A percentile compares a stretch with the other conserved stretches of the same genome.
phyloP scores from a whole-genome alignment of 1,284 basidiomycete species.

The Exsudoporus floridanus region DNA sequence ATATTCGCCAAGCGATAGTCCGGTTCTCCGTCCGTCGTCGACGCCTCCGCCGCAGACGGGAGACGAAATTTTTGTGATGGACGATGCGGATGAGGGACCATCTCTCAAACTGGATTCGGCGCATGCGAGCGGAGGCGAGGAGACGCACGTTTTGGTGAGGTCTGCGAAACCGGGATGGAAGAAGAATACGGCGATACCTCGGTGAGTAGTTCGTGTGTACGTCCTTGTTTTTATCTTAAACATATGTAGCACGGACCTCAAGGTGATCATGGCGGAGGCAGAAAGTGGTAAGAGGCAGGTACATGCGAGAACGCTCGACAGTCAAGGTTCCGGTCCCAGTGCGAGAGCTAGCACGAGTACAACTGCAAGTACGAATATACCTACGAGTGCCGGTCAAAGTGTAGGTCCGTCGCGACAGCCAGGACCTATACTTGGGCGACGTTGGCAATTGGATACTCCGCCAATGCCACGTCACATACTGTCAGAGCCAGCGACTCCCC shows the following conservation, averaged over 20 bases:
- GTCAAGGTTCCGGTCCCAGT: not conserved
- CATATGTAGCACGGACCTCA: conserved; percentile 69
- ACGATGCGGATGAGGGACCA: conserved; percentile 18
- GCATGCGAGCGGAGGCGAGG: conserved; percentile 1
- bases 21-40: conserved; percentile 16
- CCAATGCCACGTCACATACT: conserved; percentile 4
- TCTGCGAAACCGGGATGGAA: conserved; percentile 41
- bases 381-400: not conserved
- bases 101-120: not conserved
- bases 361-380: not conserved
- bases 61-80: conserved; percentile 54
- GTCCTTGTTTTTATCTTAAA: not conserved
- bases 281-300: conserved; percentile 36
- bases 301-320: not conserved
- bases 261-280: conserved; percentile 82
- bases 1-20: conserved; percentile 14
- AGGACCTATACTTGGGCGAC: not conserved
- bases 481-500: conserved; percentile 7
- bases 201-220: conserved; percentile 37
- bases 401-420: not conserved
- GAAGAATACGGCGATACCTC: conserved; percentile 36
- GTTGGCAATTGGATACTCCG: conserved; percentile 4
- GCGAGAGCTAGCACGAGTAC: not conserved
- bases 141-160: not conserved
- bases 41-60: conserved; percentile 3